Percentiles rank a stretch among this genome's conserved stretches.
These are phyloP conservation scores for Vaccinium darrowii DNA, from an alignment of 148 eudicot genomes.

Conservation along the genomic window DNA sequence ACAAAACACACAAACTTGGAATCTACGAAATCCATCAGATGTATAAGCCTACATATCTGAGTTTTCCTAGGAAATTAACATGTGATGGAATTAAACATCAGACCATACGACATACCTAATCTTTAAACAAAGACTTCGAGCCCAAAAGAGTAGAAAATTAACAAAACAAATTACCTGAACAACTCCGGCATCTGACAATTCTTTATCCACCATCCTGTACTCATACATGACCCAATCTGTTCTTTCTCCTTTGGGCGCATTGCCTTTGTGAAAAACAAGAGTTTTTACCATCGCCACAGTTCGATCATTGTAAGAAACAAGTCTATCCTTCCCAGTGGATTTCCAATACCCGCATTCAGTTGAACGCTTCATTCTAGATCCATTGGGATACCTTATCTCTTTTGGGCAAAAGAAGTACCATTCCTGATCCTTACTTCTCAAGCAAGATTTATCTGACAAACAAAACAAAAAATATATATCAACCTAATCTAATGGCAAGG, in stretches of 20 bases:
- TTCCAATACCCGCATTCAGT: slow-evolving; percentile 78
- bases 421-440: slow-evolving; percentile 50
- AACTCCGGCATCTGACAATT: slow-evolving; percentile 41
- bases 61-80: background rate
- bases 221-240: slow-evolving; percentile 86
- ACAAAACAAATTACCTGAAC: slow-evolving; percentile 37
- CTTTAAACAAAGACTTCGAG: background rate
- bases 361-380: slow-evolving; percentile 54
- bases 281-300: slow-evolving; percentile 70
- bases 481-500: background rate
- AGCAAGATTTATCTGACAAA: slow-evolving; percentile 38
- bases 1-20: background rate
- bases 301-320: slow-evolving; percentile 30
- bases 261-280: slow-evolving; percentile 65
- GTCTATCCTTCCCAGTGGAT: slow-evolving; percentile 71
- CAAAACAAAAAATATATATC: background rate
- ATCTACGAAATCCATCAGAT: background rate
- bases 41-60: background rate
- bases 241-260: slow-evolving; percentile 63
- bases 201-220: slow-evolving; percentile 45
- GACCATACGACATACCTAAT: background rate
- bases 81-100: background rate
- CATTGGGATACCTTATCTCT: slow-evolving; percentile 50
- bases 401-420: slow-evolving; percentile 87
- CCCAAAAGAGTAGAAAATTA: background rate